phyloP scores from a whole-genome alignment of 2,329 filamentous ascomycete species.

The Microthyrium microscopicum region DNA sequence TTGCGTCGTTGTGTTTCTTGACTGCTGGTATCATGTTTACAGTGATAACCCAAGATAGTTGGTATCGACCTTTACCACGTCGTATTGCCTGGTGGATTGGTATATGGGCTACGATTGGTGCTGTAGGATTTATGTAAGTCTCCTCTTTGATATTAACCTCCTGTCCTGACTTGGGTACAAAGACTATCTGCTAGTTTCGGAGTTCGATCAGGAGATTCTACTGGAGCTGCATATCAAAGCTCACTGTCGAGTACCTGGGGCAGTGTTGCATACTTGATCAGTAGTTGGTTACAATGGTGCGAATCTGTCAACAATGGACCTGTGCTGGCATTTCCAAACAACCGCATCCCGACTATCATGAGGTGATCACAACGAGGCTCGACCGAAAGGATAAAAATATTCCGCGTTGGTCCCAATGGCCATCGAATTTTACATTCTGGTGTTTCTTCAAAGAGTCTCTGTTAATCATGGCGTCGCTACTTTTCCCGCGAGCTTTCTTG shows the following conservation, averaged over 20 bases:
- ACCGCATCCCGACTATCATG: constrained; percentile 9
- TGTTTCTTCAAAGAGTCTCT: too few species aligned
- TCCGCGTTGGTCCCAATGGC: too few species aligned
- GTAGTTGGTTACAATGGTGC: constrained; percentile 15
- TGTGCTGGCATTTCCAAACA: constrained; percentile 12
- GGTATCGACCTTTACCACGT: constrained; percentile 13
- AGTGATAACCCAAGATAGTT: constrained; percentile 16
- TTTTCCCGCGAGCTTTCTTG: too few species aligned
- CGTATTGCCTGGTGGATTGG: constrained; percentile 18
- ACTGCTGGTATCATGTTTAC: constrained; percentile 15
- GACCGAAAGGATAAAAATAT: background rate
- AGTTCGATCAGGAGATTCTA: constrained; percentile 6
- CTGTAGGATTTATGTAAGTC: constrained; percentile 14
- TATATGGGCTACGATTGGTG: constrained; percentile 13
- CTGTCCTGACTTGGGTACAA: background rate
- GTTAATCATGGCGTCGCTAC: too few species aligned
- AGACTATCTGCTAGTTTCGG: constrained; percentile 7
- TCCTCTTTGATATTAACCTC: too few species aligned
- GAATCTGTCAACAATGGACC: constrained; percentile 15
- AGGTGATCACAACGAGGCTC: background rate
- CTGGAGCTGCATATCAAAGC: constrained; percentile 12
- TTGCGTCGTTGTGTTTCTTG: constrained; percentile 15
- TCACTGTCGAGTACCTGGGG: constrained; percentile 15
- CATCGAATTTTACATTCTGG: too few species aligned
- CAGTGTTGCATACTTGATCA: constrained; percentile 12